A percentile compares a stretch with the other conserved stretches of the same genome.
Evolutionary conservation across 768 basidiomycete species (phyloP).

Genomic region (Serpula lacrymans): DNA sequence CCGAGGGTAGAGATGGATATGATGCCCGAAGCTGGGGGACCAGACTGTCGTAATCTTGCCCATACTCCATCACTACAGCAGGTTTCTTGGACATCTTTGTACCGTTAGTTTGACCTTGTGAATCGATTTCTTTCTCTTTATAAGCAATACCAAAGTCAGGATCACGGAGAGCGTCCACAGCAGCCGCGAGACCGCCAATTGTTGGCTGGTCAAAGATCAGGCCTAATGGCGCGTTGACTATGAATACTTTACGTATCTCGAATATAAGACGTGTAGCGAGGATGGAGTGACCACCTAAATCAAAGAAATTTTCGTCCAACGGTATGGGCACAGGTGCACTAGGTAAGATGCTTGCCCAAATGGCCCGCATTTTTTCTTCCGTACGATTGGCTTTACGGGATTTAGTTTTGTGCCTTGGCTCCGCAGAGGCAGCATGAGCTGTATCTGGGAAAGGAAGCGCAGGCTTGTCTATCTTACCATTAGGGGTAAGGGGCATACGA

Average conservation of each 20-base stretch:
- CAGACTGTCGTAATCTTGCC: constrained; percentile 70
- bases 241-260: constrained; percentile 90
- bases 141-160: constrained; percentile 74
- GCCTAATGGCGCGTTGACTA: constrained; percentile 86
- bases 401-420: constrained; percentile 33
- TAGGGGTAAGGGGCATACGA: constrained; percentile 97
- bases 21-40: constrained; percentile 51
- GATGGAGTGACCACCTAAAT: constrained; percentile 97
- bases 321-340: constrained; percentile 76
- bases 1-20: constrained; percentile 60
- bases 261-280: constrained; percentile 96
- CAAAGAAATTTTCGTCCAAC: constrained; percentile 94
- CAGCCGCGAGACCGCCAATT: constrained; percentile 68
- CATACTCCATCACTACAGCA: constrained; percentile 57
- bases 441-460: constrained; percentile 99
- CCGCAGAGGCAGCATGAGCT: constrained; percentile 50
- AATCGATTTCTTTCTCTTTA: too few species aligned
- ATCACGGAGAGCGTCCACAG: constrained; percentile 71
- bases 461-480: constrained; percentile 99
- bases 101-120: constrained; percentile 11
- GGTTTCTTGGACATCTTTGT: constrained; percentile 17
- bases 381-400: constrained; percentile 55
- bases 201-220: constrained; percentile 92
- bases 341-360: constrained; percentile 84
- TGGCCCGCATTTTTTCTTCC: constrained; percentile 74